Percentiles rank a stretch among this genome's conserved stretches.
Evolutionary conservation across 2,329 filamentous ascomycete species (phyloP).

Genomic region (Bipolaris sorokiniana): DNA sequence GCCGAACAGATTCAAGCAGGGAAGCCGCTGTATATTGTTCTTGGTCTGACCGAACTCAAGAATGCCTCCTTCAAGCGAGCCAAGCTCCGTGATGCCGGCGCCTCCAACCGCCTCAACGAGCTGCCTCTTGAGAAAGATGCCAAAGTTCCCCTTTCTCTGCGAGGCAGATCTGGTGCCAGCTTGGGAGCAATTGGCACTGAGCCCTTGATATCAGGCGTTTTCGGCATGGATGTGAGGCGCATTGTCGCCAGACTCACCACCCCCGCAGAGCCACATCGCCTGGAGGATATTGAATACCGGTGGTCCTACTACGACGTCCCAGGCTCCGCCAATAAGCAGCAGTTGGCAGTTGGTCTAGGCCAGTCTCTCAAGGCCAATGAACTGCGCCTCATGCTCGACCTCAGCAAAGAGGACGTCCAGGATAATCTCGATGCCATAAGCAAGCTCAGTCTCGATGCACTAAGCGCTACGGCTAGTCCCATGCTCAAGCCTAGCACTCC

Average conservation of each 20-base stretch:
- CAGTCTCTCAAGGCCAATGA: conserved; percentile 45
- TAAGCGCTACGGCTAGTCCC: conserved; percentile 46
- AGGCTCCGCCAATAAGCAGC: conserved; percentile 36
- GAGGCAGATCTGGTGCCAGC: conserved; percentile 32
- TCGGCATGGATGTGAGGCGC: conserved; percentile 46
- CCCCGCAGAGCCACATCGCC: conserved; percentile 41
- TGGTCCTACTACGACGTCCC: conserved; percentile 46
- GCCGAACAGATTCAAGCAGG: conserved; percentile 33
- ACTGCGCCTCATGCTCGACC: conserved; percentile 46
- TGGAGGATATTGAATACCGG: conserved; percentile 40
- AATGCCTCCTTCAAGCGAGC: conserved; percentile 47
- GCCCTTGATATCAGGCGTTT: conserved; percentile 43
- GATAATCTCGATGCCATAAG: conserved; percentile 46
- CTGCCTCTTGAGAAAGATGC: conserved; percentile 41
- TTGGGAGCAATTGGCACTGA: conserved; percentile 41
- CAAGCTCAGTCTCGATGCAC: conserved; percentile 46
- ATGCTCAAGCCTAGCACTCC: conserved; percentile 46
- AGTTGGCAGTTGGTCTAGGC: conserved; percentile 46
- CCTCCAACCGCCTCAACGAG: conserved; percentile 44
- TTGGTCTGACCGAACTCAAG: conserved; percentile 49
- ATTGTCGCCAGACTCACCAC: conserved; percentile 40
- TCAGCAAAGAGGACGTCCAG: conserved; percentile 46
- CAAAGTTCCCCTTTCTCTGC: conserved; percentile 41
- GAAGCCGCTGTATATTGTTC: conserved; percentile 44
- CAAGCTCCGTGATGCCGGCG: conserved; percentile 45